phyloP scores from a whole-genome alignment of 2,329 filamentous ascomycete genomes.

The Penicillium sclerotigenum region DNA sequence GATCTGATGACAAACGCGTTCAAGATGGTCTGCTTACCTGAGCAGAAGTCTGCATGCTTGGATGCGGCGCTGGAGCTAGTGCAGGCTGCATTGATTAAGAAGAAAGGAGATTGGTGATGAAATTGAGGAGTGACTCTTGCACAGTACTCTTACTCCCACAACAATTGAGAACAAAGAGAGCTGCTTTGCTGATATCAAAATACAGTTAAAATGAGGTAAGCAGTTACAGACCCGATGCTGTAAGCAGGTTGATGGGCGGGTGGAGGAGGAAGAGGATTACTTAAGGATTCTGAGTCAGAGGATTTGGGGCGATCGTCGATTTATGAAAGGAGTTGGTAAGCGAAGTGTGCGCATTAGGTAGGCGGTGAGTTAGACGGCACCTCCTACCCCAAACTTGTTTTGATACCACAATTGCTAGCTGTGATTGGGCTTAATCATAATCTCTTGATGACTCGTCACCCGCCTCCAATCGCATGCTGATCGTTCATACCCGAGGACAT shows the following conservation, averaged over 20 bases:
- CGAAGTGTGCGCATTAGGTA: background rate
- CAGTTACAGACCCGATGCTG: conserved; percentile 31
- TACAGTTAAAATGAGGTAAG: conserved; percentile 26
- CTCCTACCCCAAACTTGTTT: background rate
- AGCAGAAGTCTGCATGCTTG: conserved; percentile 48
- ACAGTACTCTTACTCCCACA: background rate
- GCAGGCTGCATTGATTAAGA: conserved; percentile 43
- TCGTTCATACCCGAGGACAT: background rate
- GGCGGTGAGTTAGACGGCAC: background rate
- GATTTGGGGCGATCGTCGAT: conserved; percentile 2
- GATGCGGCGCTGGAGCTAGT: conserved; percentile 50
- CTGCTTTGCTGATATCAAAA: conserved; percentile 15
- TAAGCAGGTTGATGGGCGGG: conserved; percentile 29
- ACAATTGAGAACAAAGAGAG: conserved; percentile 6
- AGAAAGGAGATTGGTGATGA: conserved; percentile 6
- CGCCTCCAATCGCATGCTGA: background rate
- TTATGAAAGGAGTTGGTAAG: conserved; percentile 7
- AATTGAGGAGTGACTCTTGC: conserved; percentile 2
- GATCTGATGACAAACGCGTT: conserved; percentile 40
- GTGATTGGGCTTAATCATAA: background rate
- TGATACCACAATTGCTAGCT: background rate
- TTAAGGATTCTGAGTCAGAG: conserved; percentile 21
- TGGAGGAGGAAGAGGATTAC: conserved; percentile 15
- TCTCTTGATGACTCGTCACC: background rate
- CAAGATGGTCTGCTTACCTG: conserved; percentile 51